Evolutionary conservation across 139 green algal genomes (phyloP), one percentile per base, ranked within the genome.

Genomic region (Closterium sp.): DNA sequence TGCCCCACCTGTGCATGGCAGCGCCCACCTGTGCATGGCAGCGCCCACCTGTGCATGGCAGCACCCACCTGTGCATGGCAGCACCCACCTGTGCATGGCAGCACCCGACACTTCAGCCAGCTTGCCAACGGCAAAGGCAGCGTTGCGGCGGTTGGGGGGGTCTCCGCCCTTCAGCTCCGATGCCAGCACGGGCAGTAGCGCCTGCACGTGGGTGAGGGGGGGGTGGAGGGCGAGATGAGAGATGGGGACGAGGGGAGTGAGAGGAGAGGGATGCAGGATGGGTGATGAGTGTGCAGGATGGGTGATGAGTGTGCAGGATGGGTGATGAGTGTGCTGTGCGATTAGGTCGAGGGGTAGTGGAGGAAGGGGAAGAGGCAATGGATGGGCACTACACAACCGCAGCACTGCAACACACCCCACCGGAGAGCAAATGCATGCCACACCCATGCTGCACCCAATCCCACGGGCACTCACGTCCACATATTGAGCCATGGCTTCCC

Each of bases 131-230:
- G 88, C 94, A 85, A 96, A 98, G 21, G 96, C 96, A 1, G 97
- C 96, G 91, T 98, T 97, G 93, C 97, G 96, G 9, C 96, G 94
- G 93, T 97, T 97, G 89, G 93, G 92, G 29, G 91, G 31, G 19
- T 97, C 95, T n/a, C 94, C 91, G 31, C 73, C 62, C 9, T 95
- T 93, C 93, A 97, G 91, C 95, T 98, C 97, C 28, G 91, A 70
- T 19, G 97, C 31, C 86, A 97, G 87, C 85, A 96, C 24, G 0
- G 97, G 95, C 88, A 97, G 9, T 29, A 96, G 5, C 13, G 62
- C 27, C 89, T 94, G 91, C 10, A 62, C 42, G 7, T 7, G 42
- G 42, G 42, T 5, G 42, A 62, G 5, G 42, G 42, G 42, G 42
- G 42, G 42, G 7, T n/a, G n/a, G n/a, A n/a, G n/a, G n/a, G n/a